Evolutionary conservation across 2,329 filamentous ascomycete species (phyloP).

Genomic region (Aspergillus neoniger): DNA sequence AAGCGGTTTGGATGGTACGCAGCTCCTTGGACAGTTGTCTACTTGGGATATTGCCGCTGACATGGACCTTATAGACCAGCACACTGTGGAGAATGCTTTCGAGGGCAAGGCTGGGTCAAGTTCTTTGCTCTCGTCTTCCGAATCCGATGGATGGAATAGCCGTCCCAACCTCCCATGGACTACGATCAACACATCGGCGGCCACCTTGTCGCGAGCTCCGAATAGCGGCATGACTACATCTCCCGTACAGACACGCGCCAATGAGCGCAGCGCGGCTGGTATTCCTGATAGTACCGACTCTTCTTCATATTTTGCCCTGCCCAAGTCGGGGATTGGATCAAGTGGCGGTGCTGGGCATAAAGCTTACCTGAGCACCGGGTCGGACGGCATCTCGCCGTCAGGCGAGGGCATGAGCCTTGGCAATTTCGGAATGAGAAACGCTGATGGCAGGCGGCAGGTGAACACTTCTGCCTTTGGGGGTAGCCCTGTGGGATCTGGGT

Average conservation of each 20-base stretch:
- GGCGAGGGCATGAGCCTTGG: conserved; percentile 35
- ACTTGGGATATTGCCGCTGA: neutral
- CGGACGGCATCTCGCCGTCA: conserved; percentile 38
- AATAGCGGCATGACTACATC: conserved; percentile 56
- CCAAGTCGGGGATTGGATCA: conserved; percentile 50
- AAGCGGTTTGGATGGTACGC: conserved; percentile 47
- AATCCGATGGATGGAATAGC: conserved; percentile 64
- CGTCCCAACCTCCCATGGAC: conserved; percentile 62
- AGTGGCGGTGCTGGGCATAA: conserved; percentile 30
- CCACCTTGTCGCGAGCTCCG: conserved; percentile 47
- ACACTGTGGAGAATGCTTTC: conserved; percentile 34
- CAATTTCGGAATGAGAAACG: conserved; percentile 30
- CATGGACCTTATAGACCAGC: conserved; percentile 26
- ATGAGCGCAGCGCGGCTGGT: conserved; percentile 42
- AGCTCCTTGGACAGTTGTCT: neutral
- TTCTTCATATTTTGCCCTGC: conserved; percentile 50
- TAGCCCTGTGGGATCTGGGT: conserved; percentile 33
- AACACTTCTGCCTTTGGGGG: conserved; percentile 34
- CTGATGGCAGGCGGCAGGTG: conserved; percentile 37
- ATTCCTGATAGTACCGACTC: conserved; percentile 49
- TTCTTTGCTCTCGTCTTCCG: conserved; percentile 68
- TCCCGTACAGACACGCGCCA: conserved; percentile 58
- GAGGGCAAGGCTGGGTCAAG: conserved; percentile 68
- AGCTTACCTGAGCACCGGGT: conserved; percentile 35
- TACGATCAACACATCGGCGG: conserved; percentile 49